Evolutionary conservation across 2,329 filamentous ascomycete species (phyloP).

Genomic region (Fusarium coicis): DNA sequence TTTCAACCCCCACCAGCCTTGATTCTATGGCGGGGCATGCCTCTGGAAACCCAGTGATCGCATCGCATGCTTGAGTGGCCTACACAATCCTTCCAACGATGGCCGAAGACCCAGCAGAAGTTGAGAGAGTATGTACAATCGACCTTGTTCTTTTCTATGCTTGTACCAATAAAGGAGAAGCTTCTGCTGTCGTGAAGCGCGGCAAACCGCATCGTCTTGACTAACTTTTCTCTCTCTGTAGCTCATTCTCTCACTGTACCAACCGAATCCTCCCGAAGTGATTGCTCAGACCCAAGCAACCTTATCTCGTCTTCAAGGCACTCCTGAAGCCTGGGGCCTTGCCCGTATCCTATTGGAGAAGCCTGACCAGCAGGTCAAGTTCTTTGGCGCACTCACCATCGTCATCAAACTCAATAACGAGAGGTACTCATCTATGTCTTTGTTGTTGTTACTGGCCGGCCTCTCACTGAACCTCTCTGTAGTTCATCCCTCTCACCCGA

Average conservation of each 20-base stretch:
- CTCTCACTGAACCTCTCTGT: background rate
- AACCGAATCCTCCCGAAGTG: constrained; percentile 59
- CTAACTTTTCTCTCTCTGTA: constrained; percentile 38
- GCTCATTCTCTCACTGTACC: constrained; percentile 65
- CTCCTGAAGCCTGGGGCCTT: constrained; percentile 85
- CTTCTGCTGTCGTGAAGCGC: background rate
- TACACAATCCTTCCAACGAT: background rate
- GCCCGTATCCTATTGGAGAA: constrained; percentile 79
- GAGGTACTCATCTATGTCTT: constrained; percentile 62
- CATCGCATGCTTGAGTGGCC: background rate
- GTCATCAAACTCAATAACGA: constrained; percentile 96
- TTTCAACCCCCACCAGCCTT: background rate
- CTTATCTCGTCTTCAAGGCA: constrained; percentile 81
- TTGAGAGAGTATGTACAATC: background rate
- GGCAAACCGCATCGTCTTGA: background rate
- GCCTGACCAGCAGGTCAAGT: constrained; percentile 79
- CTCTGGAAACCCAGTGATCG: background rate
- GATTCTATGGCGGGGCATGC: background rate
- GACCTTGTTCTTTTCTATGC: background rate
- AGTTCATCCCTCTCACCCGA: constrained; percentile 64
- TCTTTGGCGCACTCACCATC: constrained; percentile 92
- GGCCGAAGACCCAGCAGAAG: background rate
- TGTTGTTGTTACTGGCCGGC: too few species aligned
- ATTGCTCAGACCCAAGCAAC: constrained; percentile 72
- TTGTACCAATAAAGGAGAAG: too few species aligned